phyloP scores from a whole-genome alignment of 768 basidiomycete species.

The Cubamyces sp. region DNA sequence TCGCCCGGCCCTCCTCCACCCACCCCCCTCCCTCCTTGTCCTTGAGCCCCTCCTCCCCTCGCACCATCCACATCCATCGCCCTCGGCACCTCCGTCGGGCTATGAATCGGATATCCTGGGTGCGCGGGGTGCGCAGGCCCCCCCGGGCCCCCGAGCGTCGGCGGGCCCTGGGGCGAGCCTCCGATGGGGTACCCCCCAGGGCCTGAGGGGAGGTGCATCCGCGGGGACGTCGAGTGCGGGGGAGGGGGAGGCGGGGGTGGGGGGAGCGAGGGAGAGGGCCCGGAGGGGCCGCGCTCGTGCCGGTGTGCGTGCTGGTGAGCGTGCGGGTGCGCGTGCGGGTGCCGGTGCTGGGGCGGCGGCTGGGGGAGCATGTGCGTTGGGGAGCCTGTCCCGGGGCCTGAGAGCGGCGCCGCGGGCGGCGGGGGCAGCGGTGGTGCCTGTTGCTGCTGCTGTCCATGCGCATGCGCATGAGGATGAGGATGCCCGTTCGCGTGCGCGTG shows the following conservation, averaged over 20 bases:
- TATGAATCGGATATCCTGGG: constrained; percentile 30
- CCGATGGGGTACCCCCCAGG: constrained; percentile 38
- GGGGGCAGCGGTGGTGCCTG: not conserved
- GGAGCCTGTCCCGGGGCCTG: not conserved
- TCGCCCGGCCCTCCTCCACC: constrained; percentile 23
- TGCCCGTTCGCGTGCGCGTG: not conserved
- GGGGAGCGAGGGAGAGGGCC: constrained; percentile 10
- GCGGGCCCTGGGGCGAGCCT: constrained; percentile 38
- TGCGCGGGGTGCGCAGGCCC: constrained; percentile 36
- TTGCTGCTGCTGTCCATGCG: not conserved
- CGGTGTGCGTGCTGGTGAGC: constrained; percentile 10
- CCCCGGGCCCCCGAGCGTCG: constrained; percentile 32
- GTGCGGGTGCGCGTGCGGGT: constrained; percentile 8
- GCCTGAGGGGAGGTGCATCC: constrained; percentile 6
- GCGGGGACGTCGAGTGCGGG: constrained; percentile 26
- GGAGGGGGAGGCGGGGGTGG: constrained; percentile 16
- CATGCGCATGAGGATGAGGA: not conserved
- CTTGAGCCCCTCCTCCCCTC: too few species aligned
- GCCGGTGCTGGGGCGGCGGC: constrained; percentile 2
- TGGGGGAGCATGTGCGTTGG: constrained; percentile 7
- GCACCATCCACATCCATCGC: too few species aligned
- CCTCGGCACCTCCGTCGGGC: not conserved
- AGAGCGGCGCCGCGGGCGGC: not conserved
- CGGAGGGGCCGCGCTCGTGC: constrained; percentile 8
- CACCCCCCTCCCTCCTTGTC: not conserved